Base-by-base conservation (phyloP, 441 rosid species). In the Theobroma grandiflorum region DNA sequence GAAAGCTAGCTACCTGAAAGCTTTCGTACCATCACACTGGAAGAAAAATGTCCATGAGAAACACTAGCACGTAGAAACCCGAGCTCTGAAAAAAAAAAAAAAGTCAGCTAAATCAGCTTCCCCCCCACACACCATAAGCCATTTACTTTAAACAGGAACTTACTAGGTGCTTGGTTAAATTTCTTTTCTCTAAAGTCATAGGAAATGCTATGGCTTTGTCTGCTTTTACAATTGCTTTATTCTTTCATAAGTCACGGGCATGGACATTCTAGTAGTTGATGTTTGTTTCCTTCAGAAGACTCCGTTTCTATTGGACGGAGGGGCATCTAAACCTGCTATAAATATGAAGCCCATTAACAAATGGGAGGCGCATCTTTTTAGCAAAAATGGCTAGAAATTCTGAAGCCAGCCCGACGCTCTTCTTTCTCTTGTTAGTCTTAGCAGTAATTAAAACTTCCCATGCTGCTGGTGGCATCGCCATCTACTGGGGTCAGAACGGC, bases 401-500 rank as follows among this genome's bases (percentile, higher is more conserved):
- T 40, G 49, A 16, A 45, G 38, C 61, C 18, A 35, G 22, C 10
- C 4, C 12, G 2, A 52, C 42, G 5, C n/a, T 82, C 31, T 53
- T 85, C 53, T 35, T 83, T 33, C 72, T 67, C 67, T 52, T 83
- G 52, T 53, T 77, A 4, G 11, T 72, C 31, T 40, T 81, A 14
- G 59, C 80, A 15, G 52, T 79, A 4, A 57, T 76, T 11, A 65
- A 22, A n/a, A 50, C 75, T 59, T 64, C 80, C 12, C 8, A 53
- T n/a, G 82, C 72, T 0, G 84, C 72, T 0, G 84, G 77, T 8
- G 80, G 84, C 42, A 87, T 87, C 16, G 75, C 87, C 50, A 68
- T 84, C 70, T 85, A 87, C 63, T 84, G 89, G 87, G 89, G 89
- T 9, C 87, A 84, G 80, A 62, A 81, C 0, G 85, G 86, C 38